Conservation (phyloP, 2,329 filamentous ascomycete species). For the Ambrosiella cleistominuta region DNA sequence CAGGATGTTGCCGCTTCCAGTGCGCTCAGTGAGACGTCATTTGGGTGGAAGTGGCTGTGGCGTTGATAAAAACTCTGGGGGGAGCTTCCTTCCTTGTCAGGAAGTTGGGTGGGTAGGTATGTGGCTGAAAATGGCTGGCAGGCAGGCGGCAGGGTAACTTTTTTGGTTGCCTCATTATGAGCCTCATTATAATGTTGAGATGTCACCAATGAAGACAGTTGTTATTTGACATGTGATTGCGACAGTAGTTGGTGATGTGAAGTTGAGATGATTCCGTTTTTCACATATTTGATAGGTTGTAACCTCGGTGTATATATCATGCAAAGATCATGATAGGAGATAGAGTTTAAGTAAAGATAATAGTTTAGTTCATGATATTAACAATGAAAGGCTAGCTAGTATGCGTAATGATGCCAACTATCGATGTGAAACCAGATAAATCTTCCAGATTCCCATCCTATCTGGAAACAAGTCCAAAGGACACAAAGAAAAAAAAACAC, state of each 20-base stretch:
- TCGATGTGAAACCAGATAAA: too few relatives aligned
- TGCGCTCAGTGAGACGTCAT: background rate
- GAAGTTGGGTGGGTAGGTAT: background rate
- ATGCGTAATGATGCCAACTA: too few relatives aligned
- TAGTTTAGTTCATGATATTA: background rate
- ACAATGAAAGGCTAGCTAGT: too few relatives aligned
- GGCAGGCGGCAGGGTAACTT: background rate
- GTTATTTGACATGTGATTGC: background rate
- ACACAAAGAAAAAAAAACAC: background rate
- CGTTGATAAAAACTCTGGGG: background rate
- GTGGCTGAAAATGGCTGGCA: background rate
- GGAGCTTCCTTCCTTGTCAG: background rate
- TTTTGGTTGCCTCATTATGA: background rate
- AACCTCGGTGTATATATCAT: background rate
- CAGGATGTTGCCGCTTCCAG: background rate
- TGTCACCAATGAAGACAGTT: background rate
- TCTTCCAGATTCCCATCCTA: background rate
- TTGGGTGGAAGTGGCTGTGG: background rate
- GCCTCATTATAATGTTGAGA: background rate
- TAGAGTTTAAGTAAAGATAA: background rate
- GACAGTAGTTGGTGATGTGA: too few relatives aligned
- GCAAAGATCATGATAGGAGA: background rate
- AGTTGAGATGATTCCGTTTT: background rate
- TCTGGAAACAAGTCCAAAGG: background rate
- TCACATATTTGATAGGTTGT: background rate